phyloP scores from a whole-genome alignment of 495 filamentous ascomycete species.

The Lophium mytilinum region DNA sequence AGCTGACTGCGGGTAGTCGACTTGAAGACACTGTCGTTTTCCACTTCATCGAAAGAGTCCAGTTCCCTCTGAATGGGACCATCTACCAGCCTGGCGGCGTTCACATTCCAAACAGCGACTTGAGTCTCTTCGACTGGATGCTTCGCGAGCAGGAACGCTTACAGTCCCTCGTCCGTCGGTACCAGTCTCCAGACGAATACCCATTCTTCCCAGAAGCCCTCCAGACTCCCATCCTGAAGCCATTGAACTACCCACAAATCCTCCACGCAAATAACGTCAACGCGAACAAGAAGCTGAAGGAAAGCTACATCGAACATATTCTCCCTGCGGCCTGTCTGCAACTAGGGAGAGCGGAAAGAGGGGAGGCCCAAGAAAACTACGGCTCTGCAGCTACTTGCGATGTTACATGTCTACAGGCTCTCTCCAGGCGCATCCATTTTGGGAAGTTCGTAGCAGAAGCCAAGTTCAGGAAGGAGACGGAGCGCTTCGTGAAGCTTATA shows the following conservation, averaged over 20 bases:
- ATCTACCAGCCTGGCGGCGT: slow-evolving; percentile 81
- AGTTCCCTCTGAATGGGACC: slow-evolving; percentile 87
- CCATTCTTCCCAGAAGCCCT: slow-evolving; percentile 88
- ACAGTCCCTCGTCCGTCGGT: slow-evolving; percentile 91
- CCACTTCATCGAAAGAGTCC: slow-evolving; percentile 93
- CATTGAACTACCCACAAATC: slow-evolving; percentile 83
- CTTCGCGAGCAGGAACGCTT: slow-evolving; percentile 81
- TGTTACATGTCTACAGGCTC: slow-evolving; percentile 80
- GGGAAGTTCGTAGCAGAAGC: slow-evolving; percentile 98
- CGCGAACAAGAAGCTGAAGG: slow-evolving; percentile 80
- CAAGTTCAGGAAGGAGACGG: slow-evolving; percentile 84
- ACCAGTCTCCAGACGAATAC: slow-evolving; percentile 93
- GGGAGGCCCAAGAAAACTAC: slow-evolving; percentile 88
- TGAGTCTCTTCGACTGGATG: slow-evolving; percentile 91
- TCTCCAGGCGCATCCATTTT: slow-evolving; percentile 91
- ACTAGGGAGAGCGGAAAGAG: slow-evolving; percentile 65
- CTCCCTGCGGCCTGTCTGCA: slow-evolving; percentile 73
- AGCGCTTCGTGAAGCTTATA: slow-evolving; percentile 73
- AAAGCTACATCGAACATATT: slow-evolving; percentile 72
- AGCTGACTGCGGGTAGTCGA: slow-evolving; percentile 49
- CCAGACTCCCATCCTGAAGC: slow-evolving; percentile 71
- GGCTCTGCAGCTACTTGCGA: slow-evolving; percentile 88
- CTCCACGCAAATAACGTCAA: slow-evolving; percentile 90
- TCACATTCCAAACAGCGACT: slow-evolving; percentile 57
- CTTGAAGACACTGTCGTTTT: slow-evolving; percentile 98